These are phyloP conservation scores for Neofusicoccum kwambonambiense DNA, from an alignment of 2,329 filamentous ascomycete species.

Conservation along the genomic window DNA sequence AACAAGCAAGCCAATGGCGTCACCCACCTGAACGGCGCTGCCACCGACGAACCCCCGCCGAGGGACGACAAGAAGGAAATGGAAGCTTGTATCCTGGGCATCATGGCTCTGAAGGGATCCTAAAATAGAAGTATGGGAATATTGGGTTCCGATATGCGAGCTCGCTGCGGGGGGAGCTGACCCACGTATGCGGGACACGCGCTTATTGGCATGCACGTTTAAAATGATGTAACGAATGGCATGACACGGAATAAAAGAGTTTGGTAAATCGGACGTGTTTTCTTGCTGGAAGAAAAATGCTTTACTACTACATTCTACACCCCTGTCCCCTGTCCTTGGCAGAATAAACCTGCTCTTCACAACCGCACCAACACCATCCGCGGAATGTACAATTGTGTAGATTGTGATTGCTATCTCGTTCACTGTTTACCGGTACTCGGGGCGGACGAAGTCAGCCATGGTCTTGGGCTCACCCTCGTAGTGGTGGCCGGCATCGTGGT, in stretches of 20 bases:
- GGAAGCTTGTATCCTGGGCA: conserved; percentile 68
- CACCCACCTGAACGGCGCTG: neutral
- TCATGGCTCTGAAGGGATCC: conserved; percentile 72
- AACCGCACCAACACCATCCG: conserved; percentile 5
- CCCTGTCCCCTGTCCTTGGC: conserved; percentile 1
- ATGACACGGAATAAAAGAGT: neutral
- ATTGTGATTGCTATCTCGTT: neutral
- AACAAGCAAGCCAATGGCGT: conserved; percentile 23
- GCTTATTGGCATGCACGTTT: neutral
- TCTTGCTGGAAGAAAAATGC: conserved; percentile 2
- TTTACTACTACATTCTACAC: conserved; percentile 15
- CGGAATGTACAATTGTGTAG: conserved; percentile 9
- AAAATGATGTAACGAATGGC: neutral
- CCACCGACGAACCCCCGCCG: conserved; percentile 33
- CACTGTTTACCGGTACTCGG: conserved; percentile 75
- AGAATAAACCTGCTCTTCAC: conserved; percentile 8
- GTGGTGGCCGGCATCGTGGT: conserved; percentile 51
- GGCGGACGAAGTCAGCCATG: conserved; percentile 93
- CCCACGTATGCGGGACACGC: neutral
- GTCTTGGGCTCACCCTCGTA: conserved; percentile 83
- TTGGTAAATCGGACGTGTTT: neutral
- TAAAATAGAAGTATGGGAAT: conserved; percentile 26
- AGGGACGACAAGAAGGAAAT: conserved; percentile 53
- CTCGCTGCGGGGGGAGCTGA: neutral
- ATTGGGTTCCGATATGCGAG: neutral